These are phyloP conservation scores for Phytophthora capsici DNA, from an alignment of 352 stramenopile genomes.

Conservation along the genomic window DNA sequence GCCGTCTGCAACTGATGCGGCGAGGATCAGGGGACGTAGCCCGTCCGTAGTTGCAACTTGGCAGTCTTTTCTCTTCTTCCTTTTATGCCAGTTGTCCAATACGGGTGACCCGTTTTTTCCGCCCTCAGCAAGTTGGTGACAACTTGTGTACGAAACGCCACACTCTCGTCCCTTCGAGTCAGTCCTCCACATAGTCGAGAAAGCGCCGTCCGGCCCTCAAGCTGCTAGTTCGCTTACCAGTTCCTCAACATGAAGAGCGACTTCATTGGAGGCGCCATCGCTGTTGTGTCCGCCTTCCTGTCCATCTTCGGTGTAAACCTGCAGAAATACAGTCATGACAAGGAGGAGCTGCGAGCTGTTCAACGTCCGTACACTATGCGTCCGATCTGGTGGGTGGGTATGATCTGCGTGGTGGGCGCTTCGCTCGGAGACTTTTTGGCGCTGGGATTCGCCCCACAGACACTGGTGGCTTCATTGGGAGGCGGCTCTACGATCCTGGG, in stretches of 20 bases:
- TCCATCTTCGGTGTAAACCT: constrained; percentile 93
- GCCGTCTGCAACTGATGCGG: constrained; percentile 27
- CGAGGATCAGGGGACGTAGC: constrained; percentile 9
- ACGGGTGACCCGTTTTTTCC: constrained; percentile 15
- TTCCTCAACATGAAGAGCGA: constrained; percentile 36
- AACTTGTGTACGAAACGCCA: constrained; percentile 7
- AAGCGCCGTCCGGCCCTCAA: constrained; percentile 10
- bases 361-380: constrained; percentile 82
- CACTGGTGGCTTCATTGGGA: constrained; percentile 81
- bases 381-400: constrained; percentile 90
- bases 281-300: constrained; percentile 72
- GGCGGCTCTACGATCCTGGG: constrained; percentile 85
- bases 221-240: constrained; percentile 4
- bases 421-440: constrained; percentile 88
- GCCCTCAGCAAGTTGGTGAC: constrained; percentile 4
- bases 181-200: constrained; percentile 24
- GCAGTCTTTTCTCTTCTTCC: background rate
- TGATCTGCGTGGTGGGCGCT: constrained; percentile 84
- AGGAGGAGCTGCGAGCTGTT: constrained; percentile 75
- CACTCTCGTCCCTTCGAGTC: constrained; percentile 32
- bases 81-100: constrained; percentile 3
- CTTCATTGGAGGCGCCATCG: constrained; percentile 76
- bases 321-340: constrained; percentile 92
- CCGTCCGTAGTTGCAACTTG: constrained; percentile 1
- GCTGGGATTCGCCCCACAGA: constrained; percentile 88